These are phyloP conservation scores for Euphorbia lathyris DNA, from an alignment of 345 rosid genomes.

Conservation along the genomic window DNA sequence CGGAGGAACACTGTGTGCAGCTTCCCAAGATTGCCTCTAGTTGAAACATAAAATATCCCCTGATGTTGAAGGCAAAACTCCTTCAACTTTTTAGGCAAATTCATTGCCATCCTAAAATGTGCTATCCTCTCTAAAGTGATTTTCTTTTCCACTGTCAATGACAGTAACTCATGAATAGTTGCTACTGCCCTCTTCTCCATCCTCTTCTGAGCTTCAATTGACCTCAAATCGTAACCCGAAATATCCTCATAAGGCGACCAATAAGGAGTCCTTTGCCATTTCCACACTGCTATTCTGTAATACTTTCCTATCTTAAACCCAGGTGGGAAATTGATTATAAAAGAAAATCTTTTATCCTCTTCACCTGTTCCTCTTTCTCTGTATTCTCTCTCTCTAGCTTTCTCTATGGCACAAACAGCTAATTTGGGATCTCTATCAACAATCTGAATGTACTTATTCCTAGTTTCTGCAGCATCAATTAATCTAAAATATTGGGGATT, in stretches of 20 bases:
- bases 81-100: conserved; percentile 80
- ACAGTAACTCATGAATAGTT: conserved; percentile 73
- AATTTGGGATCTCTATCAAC: conserved; percentile 56
- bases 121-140: conserved; percentile 85
- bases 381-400: conserved; percentile 80
- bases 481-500: conserved; percentile 63
- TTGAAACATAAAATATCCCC: conserved; percentile 87
- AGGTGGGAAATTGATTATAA: conserved; percentile 79
- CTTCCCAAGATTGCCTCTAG: conserved; percentile 91
- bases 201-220: conserved; percentile 86
- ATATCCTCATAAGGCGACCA: conserved; percentile 96
- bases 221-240: conserved; percentile 77
- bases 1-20: conserved; percentile 90
- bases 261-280: conserved; percentile 91
- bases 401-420: conserved; percentile 64
- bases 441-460: conserved; percentile 81
- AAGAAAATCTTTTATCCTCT: conserved; percentile 83
- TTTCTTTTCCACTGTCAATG: conserved; percentile 86
- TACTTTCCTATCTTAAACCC: conserved; percentile 93
- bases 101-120: conserved; percentile 76
- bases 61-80: conserved; percentile 87
- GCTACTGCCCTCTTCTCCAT: conserved; percentile 97
- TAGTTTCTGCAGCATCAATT: conserved; percentile 62
- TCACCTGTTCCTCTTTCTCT: conserved; percentile 75
- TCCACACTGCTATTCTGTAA: conserved; percentile 87